Evolutionary conservation across 176 grass and related monocot species (phyloP).

Genomic region (Sorghum bicolor): Sorghum_bicolor_NCBIv3 NC_012871.2:68571001-68571500

Average conservation of each 20-base stretch:
- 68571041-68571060: slow-evolving; percentile 99
- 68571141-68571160: neutral
- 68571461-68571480: neutral
- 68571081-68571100: slow-evolving; percentile 56
- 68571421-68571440: neutral
- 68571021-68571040: slow-evolving; percentile 47
- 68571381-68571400: neutral
- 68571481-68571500: neutral
- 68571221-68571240: slow-evolving; percentile 82
- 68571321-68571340: neutral
- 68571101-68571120: slow-evolving; percentile 49
- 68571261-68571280: slow-evolving; percentile 49
- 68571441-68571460: neutral
- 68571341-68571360: neutral
- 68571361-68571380: neutral
- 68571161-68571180: slow-evolving; percentile 47
- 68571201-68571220: slow-evolving; percentile 81
- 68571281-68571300: no score
- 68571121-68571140: neutral
- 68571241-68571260: slow-evolving; percentile 83
- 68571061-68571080: slow-evolving; percentile 67
- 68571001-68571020: neutral
- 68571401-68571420: neutral
- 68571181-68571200: slow-evolving; percentile 95
- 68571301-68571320: neutral